Percentiles rank a stretch among this genome's conserved stretches.
These are phyloP conservation scores for Cladosporium colombiae DNA, from an alignment of 2,329 filamentous ascomycete species.

Conservation along the genomic window DNA sequence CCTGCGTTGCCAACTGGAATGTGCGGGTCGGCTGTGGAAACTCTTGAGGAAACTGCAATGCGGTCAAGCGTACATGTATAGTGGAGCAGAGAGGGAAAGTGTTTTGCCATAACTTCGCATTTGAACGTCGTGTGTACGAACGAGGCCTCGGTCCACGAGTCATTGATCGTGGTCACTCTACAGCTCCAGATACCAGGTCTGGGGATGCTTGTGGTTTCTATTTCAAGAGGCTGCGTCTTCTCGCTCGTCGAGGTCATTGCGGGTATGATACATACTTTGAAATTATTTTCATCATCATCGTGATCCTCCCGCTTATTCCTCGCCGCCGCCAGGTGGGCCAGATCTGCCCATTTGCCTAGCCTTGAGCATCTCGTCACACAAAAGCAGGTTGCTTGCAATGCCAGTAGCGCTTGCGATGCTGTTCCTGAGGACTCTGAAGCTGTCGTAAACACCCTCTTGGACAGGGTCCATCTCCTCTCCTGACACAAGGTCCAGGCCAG, in stretches of 20 bases:
- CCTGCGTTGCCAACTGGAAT: constrained; percentile 1
- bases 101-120: constrained; percentile 16
- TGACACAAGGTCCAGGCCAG: constrained; percentile 81
- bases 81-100: not conserved
- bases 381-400: constrained; percentile 89
- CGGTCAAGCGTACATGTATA: not conserved
- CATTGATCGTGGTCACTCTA: not conserved
- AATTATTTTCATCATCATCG: constrained; percentile 17
- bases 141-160: not conserved
- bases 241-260: constrained; percentile 17
- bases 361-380: constrained; percentile 97
- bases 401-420: constrained; percentile 90
- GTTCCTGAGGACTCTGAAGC: constrained; percentile 91
- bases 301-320: constrained; percentile 20
- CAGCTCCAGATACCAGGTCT: constrained; percentile 2
- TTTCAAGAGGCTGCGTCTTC: not conserved
- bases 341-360: constrained; percentile 81
- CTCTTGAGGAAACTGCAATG: constrained; percentile 1
- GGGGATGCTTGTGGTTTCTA: not conserved
- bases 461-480: constrained; percentile 95
- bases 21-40: not conserved
- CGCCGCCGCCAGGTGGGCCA: constrained; percentile 35
- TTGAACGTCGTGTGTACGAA: constrained; percentile 18
- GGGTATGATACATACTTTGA: constrained; percentile 19
- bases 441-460: constrained; percentile 90